phyloP scores from a whole-genome alignment of 164 flowering plant species.

The Dillenia turbinata region DNA sequence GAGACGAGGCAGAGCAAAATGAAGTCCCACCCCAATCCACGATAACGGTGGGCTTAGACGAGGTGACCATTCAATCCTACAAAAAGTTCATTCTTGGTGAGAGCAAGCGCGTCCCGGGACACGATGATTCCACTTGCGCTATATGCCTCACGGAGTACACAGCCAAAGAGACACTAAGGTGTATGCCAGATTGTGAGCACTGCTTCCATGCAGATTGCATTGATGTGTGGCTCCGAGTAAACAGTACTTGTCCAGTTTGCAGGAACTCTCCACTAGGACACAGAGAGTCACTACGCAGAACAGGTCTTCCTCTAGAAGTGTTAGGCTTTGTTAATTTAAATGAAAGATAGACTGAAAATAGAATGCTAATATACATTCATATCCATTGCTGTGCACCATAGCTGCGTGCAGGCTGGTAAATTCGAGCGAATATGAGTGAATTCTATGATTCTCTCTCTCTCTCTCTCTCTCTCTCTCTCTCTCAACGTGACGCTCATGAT shows the following conservation, averaged over 20 bases:
- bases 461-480: too few species aligned
- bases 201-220: conserved; percentile 49
- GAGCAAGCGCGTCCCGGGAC: conserved; percentile 41
- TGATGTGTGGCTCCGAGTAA: conserved; percentile 42
- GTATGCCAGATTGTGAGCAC: conserved; percentile 41
- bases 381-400: too few species aligned
- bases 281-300: too few species aligned
- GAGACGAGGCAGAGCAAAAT: background rate
- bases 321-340: too few species aligned
- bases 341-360: too few species aligned
- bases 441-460: too few species aligned
- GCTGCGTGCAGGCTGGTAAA: too few species aligned
- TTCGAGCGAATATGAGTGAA: too few species aligned
- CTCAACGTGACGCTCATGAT: too few species aligned
- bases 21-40: conserved; percentile 15
- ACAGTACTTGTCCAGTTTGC: conserved; percentile 40
- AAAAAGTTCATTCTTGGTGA: conserved; percentile 52
- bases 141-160: conserved; percentile 42
- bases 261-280: conserved; percentile 26
- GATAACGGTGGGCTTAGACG: conserved; percentile 38
- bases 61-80: conserved; percentile 55
- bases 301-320: too few species aligned
- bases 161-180: conserved; percentile 31
- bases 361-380: too few species aligned
- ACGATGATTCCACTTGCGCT: conserved; percentile 33